Evolutionary conservation across 768 basidiomycete species (phyloP).

Genomic region (Suillus subalutaceus): DNA sequence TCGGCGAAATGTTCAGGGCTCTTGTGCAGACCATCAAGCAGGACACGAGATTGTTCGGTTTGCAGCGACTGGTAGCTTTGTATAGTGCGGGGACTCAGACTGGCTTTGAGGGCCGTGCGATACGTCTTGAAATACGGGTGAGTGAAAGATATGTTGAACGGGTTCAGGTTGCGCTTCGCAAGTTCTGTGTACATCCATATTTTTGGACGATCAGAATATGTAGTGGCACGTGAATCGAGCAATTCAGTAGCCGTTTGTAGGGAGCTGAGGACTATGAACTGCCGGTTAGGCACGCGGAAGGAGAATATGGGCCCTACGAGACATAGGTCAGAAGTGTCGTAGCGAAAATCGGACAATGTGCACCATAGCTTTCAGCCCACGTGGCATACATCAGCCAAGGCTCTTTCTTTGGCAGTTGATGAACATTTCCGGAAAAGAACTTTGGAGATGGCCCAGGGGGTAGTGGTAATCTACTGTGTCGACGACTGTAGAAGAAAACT

Average conservation of each 20-base stretch:
- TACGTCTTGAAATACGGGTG: slow-evolving; percentile 6
- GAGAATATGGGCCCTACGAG: slow-evolving; percentile 4
- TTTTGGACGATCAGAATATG: slow-evolving; percentile 5
- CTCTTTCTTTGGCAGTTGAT: background rate
- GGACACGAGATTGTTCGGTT: background rate
- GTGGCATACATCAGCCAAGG: background rate
- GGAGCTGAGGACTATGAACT: background rate
- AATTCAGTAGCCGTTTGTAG: background rate
- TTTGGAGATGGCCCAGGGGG: background rate
- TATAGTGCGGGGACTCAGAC: background rate
- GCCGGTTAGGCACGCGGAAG: background rate
- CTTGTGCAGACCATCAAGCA: background rate
- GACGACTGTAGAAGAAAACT: background rate
- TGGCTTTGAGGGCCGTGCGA: background rate
- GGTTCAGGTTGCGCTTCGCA: background rate
- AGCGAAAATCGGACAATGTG: too few relatives aligned
- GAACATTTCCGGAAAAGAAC: background rate
- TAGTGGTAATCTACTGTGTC: background rate
- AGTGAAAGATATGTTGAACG: background rate
- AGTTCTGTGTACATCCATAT: slow-evolving; percentile 1
- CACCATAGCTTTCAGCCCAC: slow-evolving; percentile 3
- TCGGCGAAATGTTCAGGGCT: background rate
- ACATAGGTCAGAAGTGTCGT: background rate
- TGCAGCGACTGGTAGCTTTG: background rate
- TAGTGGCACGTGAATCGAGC: background rate